These are phyloP conservation scores for Colletotrichum sp. DNA, from an alignment of 2,329 filamentous ascomycete species.

Conservation along the genomic window DNA sequence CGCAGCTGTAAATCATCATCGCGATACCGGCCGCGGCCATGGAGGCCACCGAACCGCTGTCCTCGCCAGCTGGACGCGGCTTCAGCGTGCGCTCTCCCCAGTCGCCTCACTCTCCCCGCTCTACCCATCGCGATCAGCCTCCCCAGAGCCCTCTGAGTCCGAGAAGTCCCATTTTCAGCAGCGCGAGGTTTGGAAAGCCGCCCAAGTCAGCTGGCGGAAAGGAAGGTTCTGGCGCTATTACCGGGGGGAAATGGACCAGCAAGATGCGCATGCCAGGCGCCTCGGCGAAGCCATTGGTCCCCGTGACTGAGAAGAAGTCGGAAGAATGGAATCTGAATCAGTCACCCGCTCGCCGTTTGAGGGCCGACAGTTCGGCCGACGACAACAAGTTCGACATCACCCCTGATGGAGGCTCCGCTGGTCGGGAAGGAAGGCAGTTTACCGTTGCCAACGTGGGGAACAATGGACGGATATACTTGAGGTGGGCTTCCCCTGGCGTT, in stretches of 20 bases:
- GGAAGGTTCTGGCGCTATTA: constrained; percentile 14
- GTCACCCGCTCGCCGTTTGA: constrained; percentile 38
- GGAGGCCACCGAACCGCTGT: constrained; percentile 27
- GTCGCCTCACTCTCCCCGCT: neutral
- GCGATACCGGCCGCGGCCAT: constrained; percentile 23
- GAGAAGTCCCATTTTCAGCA: constrained; percentile 5
- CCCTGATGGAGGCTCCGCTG: constrained; percentile 65
- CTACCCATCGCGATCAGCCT: constrained; percentile 7
- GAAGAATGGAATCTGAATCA: constrained; percentile 42
- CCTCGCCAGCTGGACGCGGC: constrained; percentile 6
- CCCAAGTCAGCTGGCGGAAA: constrained; percentile 26
- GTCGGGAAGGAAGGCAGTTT: constrained; percentile 74
- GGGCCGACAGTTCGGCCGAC: constrained; percentile 55
- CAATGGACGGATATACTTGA: constrained; percentile 82
- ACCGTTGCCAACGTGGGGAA: constrained; percentile 83
- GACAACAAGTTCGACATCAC: constrained; percentile 59
- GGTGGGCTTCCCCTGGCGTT: constrained; percentile 54
- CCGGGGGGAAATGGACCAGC: constrained; percentile 24
- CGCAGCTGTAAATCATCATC: constrained; percentile 3
- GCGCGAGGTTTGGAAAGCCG: constrained; percentile 20
- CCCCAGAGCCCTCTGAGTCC: constrained; percentile 11
- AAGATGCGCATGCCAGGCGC: constrained; percentile 30
- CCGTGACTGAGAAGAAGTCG: constrained; percentile 50
- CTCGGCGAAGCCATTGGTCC: constrained; percentile 44
- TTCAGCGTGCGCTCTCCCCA: constrained; percentile 12